Conservation (phyloP, 495 filamentous ascomycete species). For the Aspergillus cristatus region DNA sequence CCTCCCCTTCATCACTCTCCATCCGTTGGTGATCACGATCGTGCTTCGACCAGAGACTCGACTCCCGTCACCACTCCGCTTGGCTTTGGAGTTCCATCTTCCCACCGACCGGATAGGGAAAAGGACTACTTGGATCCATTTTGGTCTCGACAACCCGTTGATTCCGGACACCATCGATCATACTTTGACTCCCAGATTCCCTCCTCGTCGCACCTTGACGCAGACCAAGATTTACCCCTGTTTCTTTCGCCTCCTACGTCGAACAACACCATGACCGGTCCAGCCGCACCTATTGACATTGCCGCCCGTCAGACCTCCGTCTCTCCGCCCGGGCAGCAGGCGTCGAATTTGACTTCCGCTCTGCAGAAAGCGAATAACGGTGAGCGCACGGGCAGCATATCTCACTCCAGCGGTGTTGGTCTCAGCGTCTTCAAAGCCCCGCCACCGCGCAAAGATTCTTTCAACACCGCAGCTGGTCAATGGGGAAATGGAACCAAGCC, state of each 20-base stretch:
- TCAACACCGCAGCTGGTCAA: slow-evolving; percentile 45
- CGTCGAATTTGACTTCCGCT: slow-evolving; percentile 55
- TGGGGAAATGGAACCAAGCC: slow-evolving; percentile 72
- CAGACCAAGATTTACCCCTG: slow-evolving; percentile 34
- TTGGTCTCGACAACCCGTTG: slow-evolving; percentile 9
- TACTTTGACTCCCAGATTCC: slow-evolving; percentile 4
- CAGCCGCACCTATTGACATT: slow-evolving; percentile 57
- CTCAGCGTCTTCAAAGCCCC: slow-evolving; percentile 53
- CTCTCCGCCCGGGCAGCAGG: slow-evolving; percentile 51
- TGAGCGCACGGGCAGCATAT: slow-evolving; percentile 33
- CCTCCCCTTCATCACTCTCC: slow-evolving; percentile 34
- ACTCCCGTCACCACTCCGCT: slow-evolving; percentile 35
- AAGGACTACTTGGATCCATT: slow-evolving; percentile 9
- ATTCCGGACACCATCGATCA: slow-evolving; percentile 6
- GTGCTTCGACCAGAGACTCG: slow-evolving; percentile 33
- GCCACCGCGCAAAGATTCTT: slow-evolving; percentile 59
- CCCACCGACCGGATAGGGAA: slow-evolving; percentile 35
- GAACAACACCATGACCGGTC: slow-evolving; percentile 38
- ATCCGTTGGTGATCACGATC: slow-evolving; percentile 29
- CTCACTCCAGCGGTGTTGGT: slow-evolving; percentile 33
- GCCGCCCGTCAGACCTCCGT: slow-evolving; percentile 52
- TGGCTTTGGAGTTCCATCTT: slow-evolving; percentile 27
- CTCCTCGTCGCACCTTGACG: slow-evolving; percentile 6
- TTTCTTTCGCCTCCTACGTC: slow-evolving; percentile 27
- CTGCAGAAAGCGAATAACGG: slow-evolving; percentile 40